These are phyloP conservation scores for Tephrocybe sp. DNA, from an alignment of 768 basidiomycete species.

Conservation along the genomic window DNA sequence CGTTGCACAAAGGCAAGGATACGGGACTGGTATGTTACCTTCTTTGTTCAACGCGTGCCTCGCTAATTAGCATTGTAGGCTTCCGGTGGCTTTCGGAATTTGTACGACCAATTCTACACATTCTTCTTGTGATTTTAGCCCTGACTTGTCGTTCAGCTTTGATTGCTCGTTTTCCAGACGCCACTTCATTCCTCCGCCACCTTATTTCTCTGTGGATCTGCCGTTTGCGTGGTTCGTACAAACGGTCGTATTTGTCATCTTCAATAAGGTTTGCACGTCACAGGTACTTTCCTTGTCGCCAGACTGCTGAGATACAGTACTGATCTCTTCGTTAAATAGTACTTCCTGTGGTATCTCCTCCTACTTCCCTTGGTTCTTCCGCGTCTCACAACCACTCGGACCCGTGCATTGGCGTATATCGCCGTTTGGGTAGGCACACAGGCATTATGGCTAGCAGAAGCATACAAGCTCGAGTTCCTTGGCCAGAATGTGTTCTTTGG, in stretches of 20 bases:
- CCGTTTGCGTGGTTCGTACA: conserved; percentile 90
- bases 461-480: conserved; percentile 87
- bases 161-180: too few relatives aligned
- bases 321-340: conserved; percentile 43
- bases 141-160: neutral
- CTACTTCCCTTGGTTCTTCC: conserved; percentile 84
- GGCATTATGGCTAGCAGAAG: conserved; percentile 87
- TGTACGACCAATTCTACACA: conserved; percentile 50
- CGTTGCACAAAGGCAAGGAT: conserved; percentile 96
- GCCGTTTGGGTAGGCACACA: conserved; percentile 76
- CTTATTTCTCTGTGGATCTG: too few relatives aligned
- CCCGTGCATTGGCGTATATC: conserved; percentile 37
- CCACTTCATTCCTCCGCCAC: too few relatives aligned
- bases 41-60: neutral
- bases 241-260: conserved; percentile 86
- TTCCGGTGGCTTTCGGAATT: conserved; percentile 99
- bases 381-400: conserved; percentile 48
- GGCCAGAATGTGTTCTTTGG: conserved; percentile 69
- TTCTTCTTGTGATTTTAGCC: neutral
- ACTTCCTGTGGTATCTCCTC: conserved; percentile 95
- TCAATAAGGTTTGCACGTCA: conserved; percentile 98
- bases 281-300: conserved; percentile 51
- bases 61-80: conserved; percentile 34
- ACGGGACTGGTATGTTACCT: conserved; percentile 76
- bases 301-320: too few relatives aligned